Conservation (phyloP, 73 alveolate species). For the Paramecium bursaria region DNA sequence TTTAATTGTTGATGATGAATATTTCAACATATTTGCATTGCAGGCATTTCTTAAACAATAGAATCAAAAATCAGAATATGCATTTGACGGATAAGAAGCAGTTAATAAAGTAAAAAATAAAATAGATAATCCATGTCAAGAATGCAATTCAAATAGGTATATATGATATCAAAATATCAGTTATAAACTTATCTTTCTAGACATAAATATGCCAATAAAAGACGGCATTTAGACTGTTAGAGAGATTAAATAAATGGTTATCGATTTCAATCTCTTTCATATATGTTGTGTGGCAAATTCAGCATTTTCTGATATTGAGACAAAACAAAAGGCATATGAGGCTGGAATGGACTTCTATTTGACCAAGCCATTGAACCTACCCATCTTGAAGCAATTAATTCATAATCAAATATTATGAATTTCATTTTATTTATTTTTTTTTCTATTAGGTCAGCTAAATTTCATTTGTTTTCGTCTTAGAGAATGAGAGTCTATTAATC, state of each 20-base stretch:
- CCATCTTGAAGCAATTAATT: too few relatives aligned
- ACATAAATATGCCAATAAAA: background rate
- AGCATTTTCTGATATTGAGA: conserved; percentile 37
- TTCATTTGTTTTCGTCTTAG: too few relatives aligned
- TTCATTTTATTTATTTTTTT: too few relatives aligned
- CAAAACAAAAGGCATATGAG: conserved; percentile 42
- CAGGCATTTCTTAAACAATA: background rate
- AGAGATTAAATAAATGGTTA: conserved; percentile 2
- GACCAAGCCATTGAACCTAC: conserved; percentile 48
- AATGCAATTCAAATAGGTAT: background rate
- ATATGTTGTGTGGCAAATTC: conserved; percentile 10
- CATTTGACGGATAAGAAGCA: conserved; percentile 52
- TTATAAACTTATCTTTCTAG: background rate
- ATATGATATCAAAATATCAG: conserved; percentile 33
- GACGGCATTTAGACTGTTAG: background rate
- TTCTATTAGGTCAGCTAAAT: too few relatives aligned
- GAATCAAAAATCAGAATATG: background rate
- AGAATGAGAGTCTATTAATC: too few relatives aligned
- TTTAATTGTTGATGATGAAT: conserved; percentile 57
- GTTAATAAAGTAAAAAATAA: conserved; percentile 1
- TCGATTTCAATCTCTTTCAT: too few relatives aligned
- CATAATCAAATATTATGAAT: too few relatives aligned
- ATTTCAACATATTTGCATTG: conserved; percentile 27
- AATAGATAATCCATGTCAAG: conserved; percentile 10
- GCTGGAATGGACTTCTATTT: conserved; percentile 44